These are phyloP conservation scores for Hypoxylon sp. DNA, from an alignment of 2,329 filamentous ascomycete species.

Conservation along the genomic window DNA sequence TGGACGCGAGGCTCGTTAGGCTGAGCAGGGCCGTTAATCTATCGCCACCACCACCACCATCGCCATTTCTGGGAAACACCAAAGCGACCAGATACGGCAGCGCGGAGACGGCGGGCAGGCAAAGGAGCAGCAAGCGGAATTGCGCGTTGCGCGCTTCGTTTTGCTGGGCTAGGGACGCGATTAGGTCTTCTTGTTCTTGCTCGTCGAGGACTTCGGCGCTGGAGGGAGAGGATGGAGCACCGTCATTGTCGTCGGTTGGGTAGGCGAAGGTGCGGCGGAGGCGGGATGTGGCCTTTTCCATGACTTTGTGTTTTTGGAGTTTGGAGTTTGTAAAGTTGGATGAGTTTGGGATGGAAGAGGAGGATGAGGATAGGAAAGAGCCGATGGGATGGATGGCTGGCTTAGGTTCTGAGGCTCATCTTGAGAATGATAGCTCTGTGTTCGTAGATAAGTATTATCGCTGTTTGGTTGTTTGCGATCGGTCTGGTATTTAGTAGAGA, in stretches of 20 bases:
- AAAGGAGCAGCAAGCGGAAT: conserved; percentile 71
- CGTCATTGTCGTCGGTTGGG: conserved; percentile 70
- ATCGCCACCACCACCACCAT: neutral
- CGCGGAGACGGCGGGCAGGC: conserved; percentile 70
- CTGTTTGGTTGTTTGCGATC: conserved; percentile 10
- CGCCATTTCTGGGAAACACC: conserved; percentile 55
- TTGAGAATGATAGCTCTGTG: neutral
- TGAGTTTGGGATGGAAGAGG: neutral
- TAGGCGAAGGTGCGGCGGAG: conserved; percentile 85
- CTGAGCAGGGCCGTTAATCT: conserved; percentile 66
- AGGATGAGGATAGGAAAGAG: neutral
- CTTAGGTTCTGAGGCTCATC: conserved; percentile 16
- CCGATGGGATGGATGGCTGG: neutral
- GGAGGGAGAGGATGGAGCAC: conserved; percentile 67
- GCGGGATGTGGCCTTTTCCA: conserved; percentile 61
- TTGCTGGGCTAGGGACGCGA: conserved; percentile 66
- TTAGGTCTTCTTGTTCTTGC: conserved; percentile 76
- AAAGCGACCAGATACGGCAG: conserved; percentile 68
- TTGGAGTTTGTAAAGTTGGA: conserved; percentile 10
- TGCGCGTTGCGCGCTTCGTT: conserved; percentile 72
- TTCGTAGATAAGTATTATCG: neutral
- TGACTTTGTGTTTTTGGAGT: conserved; percentile 9
- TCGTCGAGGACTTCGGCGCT: conserved; percentile 54
- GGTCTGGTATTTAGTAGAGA: conserved; percentile 6
- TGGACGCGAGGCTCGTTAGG: conserved; percentile 74